These are phyloP conservation scores for carrot (Daucus carota) DNA, from an alignment of 129 eudicot species.

Conservation along the genomic window DH1_v3.0 NC_030381.2:25401501-25402000, in stretches of 20 bases:
- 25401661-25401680: no score
- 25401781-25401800: neutral
- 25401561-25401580: neutral
- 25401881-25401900: no score
- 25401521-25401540: neutral
- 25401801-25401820: no score
- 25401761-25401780: conserved; percentile 14
- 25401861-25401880: no score
- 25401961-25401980: no score
- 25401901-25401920: no score
- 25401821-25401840: no score
- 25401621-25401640: neutral
- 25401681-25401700: conserved; percentile 34
- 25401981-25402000: no score
- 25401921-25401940: no score
- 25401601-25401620: neutral
- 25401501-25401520: neutral
- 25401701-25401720: conserved; percentile 18
- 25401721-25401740: conserved; percentile 33
- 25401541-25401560: neutral
- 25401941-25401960: no score
- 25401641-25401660: neutral
- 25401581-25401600: neutral
- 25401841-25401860: no score
- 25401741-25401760: conserved; percentile 15